Evolutionary conservation across 768 basidiomycete species (phyloP), one percentile per base, ranked within the genome.

Genomic region (Sporobolomyces roseus): DNA sequence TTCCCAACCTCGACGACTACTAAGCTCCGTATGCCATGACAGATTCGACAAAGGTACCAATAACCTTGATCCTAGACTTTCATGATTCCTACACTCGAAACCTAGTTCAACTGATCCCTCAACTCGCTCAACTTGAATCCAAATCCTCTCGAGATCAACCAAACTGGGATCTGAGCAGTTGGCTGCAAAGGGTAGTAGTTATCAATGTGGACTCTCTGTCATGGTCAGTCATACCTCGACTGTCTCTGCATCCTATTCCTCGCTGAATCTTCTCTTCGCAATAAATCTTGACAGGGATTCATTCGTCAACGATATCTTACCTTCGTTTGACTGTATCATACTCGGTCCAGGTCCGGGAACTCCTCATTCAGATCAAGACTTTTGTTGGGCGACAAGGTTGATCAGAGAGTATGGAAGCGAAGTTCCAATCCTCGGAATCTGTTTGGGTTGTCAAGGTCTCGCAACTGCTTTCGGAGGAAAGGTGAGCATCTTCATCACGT

Each of bases 31-130:
- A 55, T 41, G 56, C 41, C 14, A 58, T 58, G 56, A 27, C 56
- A 7, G 23, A 10, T 3, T n/a, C 56, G 56, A 41, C 38, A 21
- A 30, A 17, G 32, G 29, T 70, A 4, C 70, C 70, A 9, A 67
- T 53, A 9, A 53, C 50, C 2, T 35, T 72, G 23, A 33, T 73
- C 6, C 62, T 74, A 60, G 73, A 74, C 61, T 58, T 59, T 23
- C 50, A 65, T 36, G 73, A 74, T 51, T 66, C 64, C 29, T 74
- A 74, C 65, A 71, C 73, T 6, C 59, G 61, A 32, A 74, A 74
- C 61, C 12, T 68, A n/a, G 50, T 71, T 52, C 8, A 32, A n/a
- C 70, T 68, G 25, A 45, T 74, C 52, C 16, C 32, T 2, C 29
- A 56, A 30, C 30, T 61, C n/a, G 50, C n/a, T n/a, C n/a, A n/a